A percentile compares a stretch with the other conserved stretches of the same genome.
phyloP scores from a whole-genome alignment of 305 asterid genomes.

The Euphrasia arctica region DNA sequence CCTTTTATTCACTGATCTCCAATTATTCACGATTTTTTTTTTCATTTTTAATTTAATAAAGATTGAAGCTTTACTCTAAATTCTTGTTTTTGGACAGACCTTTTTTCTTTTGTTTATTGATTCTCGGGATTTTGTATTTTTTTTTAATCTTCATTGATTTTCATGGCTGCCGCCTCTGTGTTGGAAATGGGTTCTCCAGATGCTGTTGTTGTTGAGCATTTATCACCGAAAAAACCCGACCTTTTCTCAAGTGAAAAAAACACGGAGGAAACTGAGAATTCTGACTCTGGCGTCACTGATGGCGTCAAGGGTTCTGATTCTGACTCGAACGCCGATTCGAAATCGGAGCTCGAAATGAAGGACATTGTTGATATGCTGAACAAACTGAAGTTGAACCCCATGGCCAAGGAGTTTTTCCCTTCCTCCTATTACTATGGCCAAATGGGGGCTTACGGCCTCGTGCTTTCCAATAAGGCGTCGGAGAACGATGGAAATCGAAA shows the following conservation, averaged over 20 bases:
- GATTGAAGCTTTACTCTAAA: conserved; percentile 24
- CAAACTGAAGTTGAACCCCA: conserved; percentile 77
- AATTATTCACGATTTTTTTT: conserved; percentile 28
- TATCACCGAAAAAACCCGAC: conserved; percentile 42
- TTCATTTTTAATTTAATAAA: conserved; percentile 28
- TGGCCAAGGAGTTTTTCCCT: conserved; percentile 90
- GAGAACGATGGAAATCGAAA: conserved; percentile 61
- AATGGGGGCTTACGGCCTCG: conserved; percentile 45
- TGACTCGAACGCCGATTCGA: conserved; percentile 42
- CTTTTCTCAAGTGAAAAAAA: conserved; percentile 24
- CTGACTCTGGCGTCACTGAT: conserved; percentile 32
- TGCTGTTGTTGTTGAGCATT: conserved; percentile 33
- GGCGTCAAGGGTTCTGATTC: conserved; percentile 53
- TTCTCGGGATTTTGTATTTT: conserved; percentile 29
- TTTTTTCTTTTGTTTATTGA: conserved; percentile 5
- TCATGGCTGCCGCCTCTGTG: conserved; percentile 74
- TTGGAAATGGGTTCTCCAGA: conserved; percentile 45
- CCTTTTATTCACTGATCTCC: conserved; percentile 44
- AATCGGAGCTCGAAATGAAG: conserved; percentile 64
- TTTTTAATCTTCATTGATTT: conserved; percentile 28
- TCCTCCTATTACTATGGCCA: conserved; percentile 62
- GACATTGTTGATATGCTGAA: conserved; percentile 69
- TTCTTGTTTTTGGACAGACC: conserved; percentile 19
- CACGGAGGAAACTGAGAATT: conserved; percentile 33
- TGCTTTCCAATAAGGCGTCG: conserved; percentile 40